phyloP scores from a whole-genome alignment of 73 alveolate genomes.

The Paramecium bursaria region DNA sequence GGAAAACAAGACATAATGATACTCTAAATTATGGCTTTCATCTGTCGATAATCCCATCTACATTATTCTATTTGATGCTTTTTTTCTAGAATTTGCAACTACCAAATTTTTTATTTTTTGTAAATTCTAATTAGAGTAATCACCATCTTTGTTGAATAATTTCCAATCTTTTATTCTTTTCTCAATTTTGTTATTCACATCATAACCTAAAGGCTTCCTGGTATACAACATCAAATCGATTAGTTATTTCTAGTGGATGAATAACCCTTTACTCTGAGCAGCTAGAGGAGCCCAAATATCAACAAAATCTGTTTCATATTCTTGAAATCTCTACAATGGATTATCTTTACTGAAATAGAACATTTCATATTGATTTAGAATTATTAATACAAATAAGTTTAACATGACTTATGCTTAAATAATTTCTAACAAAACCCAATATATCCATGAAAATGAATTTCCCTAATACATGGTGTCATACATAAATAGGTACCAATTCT shows the following conservation, averaged over 20 bases:
- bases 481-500: constrained; percentile 89
- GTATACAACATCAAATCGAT: constrained; percentile 72
- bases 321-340: constrained; percentile 85
- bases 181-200: neutral
- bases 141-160: neutral
- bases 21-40: neutral
- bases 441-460: neutral
- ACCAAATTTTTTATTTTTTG: constrained; percentile 1
- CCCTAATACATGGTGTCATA: constrained; percentile 76
- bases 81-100: constrained; percentile 1
- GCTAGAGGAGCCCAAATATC: constrained; percentile 87
- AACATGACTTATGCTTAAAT: constrained; percentile 84
- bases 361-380: constrained; percentile 94
- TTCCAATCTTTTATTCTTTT: constrained; percentile 33
- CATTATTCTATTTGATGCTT: constrained; percentile 1
- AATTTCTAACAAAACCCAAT: neutral
- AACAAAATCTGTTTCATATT: constrained; percentile 81
- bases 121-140: neutral
- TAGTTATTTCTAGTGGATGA: constrained; percentile 74
- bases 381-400: constrained; percentile 94
- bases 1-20: constrained; percentile 19
- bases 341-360: constrained; percentile 89
- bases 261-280: constrained; percentile 67
- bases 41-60: constrained; percentile 6
- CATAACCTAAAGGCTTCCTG: constrained; percentile 77